Base-by-base conservation (phyloP, 441 rosid genomes). In the Lepidium campestre region DNA sequence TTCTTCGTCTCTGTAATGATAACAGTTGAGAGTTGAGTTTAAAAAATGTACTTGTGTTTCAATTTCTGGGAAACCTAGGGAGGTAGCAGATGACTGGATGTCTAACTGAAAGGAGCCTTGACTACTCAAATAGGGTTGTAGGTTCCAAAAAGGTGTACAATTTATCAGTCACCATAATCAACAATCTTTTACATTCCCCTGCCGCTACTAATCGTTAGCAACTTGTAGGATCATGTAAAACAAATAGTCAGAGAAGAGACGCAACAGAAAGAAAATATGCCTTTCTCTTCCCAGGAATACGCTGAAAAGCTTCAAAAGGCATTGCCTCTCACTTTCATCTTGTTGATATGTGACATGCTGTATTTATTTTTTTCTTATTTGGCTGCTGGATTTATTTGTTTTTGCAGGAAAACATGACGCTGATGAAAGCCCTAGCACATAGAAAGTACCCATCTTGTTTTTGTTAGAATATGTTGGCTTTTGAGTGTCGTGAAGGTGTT, bases 301-400 rank as follows among this genome's bases (percentile, higher is more conserved):
- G 48, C 81, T 25, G 76, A 82, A 46, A 83, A 79, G 75, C 87
- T 86, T 36, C 82, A 75, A 65, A 81, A 79, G 86, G 93, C 71
- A 79, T 13, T 32, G 15, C 14, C 22, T 39, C 64, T 40, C 34
- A 9, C 44, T 49, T 44, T 57, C 4, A 11, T 62, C 54, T 53
- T 62, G 49, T 53, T 70, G 11, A 22, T 4, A 47, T 27, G 31
- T 32, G 36, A 11, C 31, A 12, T 17, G 7, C 39, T 48, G 7
- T 22, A 7, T 42, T 57, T 34, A 4, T 37, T 61, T 32, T 31
- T 56, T 47, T 9, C 62, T 79, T 22, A 63, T 8, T 48, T 32
- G 22, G 25, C 29, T 65, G 68, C 44, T 47, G 50, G 25, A 9
- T 55, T 45, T 47, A 53, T 68, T 22, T 62, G 37, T 53, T 57